A percentile compares a stretch with the other conserved stretches of the same genome.
Conservation (phyloP, 2,329 filamentous ascomycete genomes). For the Sarocladium oryzae region DNA sequence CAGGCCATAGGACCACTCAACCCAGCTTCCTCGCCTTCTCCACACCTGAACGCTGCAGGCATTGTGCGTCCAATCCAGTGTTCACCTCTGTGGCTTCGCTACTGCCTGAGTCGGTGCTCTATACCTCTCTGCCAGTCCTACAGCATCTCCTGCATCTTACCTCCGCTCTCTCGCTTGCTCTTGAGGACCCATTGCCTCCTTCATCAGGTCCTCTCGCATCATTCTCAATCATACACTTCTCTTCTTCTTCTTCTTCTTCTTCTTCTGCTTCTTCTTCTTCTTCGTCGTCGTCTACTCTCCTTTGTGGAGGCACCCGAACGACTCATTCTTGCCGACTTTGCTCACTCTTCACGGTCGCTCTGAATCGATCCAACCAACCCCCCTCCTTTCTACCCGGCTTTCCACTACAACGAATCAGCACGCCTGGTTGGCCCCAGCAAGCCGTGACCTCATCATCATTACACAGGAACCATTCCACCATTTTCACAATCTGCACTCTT, state of each 20-base stretch:
- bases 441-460: slow-evolving; percentile 22
- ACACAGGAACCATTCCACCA: slow-evolving; percentile 10
- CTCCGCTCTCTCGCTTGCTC: slow-evolving; percentile 4
- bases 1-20: slow-evolving; percentile 3
- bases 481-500: slow-evolving; percentile 3
- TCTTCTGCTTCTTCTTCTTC: no score
- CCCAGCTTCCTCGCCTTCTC: slow-evolving; percentile 3
- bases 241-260: no score
- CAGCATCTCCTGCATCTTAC: slow-evolving; percentile 5
- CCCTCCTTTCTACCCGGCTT: slow-evolving; percentile 6
- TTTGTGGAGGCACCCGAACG: neutral
- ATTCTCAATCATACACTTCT: slow-evolving; percentile 7
- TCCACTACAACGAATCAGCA: slow-evolving; percentile 16
- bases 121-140: neutral
- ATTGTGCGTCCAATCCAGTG: neutral
- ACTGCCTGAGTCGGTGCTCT: neutral
- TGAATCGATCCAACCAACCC: slow-evolving; percentile 9
- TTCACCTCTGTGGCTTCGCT: neutral
- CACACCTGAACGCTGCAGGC: neutral
- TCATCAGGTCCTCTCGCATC: slow-evolving; percentile 4
- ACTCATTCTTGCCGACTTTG: neutral
- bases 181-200: slow-evolving; percentile 4
- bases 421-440: slow-evolving; percentile 10
- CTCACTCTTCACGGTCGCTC: neutral
- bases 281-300: neutral